These are phyloP conservation scores for Lobosporangium transversale DNA, from an alignment of 192 early-diverging fungal species.

Conservation along the genomic window DNA sequence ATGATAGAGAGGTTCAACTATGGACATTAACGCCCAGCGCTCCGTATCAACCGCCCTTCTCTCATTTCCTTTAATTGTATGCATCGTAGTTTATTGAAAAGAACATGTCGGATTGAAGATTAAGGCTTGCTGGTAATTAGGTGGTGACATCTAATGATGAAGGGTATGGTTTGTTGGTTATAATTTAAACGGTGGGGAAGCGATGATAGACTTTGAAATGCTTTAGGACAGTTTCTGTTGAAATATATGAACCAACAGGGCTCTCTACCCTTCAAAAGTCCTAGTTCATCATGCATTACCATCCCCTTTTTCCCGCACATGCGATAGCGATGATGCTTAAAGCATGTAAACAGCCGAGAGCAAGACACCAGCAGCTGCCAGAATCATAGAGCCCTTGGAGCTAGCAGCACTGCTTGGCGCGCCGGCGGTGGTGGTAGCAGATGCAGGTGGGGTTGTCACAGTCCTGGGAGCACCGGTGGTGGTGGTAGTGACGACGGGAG, in stretches of 20 bases:
- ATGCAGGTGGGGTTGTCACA: background rate
- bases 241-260: too few species aligned
- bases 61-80: background rate
- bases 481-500: background rate
- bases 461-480: slow-evolving; percentile 3
- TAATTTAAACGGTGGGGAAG: too few species aligned
- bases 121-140: too few species aligned
- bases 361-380: slow-evolving; percentile 25
- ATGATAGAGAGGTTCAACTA: background rate
- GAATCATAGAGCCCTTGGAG: slow-evolving; percentile 26
- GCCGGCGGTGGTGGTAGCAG: background rate
- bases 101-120: too few species aligned
- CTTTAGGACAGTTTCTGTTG: too few species aligned
- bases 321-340: too few species aligned
- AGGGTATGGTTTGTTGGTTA: background rate
- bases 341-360: slow-evolving; percentile 38
- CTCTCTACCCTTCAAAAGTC: too few species aligned
- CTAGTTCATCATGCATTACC: too few species aligned
- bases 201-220: too few species aligned
- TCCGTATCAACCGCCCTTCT: slow-evolving; percentile 1
- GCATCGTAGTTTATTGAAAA: too few species aligned
- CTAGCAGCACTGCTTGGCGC: slow-evolving; percentile 1
- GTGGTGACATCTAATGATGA: too few species aligned
- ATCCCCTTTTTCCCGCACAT: too few species aligned
- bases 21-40: background rate